Evolutionary conservation across 2,329 filamentous ascomycete genomes (phyloP).

Genomic region (Xylaria digitata): DNA sequence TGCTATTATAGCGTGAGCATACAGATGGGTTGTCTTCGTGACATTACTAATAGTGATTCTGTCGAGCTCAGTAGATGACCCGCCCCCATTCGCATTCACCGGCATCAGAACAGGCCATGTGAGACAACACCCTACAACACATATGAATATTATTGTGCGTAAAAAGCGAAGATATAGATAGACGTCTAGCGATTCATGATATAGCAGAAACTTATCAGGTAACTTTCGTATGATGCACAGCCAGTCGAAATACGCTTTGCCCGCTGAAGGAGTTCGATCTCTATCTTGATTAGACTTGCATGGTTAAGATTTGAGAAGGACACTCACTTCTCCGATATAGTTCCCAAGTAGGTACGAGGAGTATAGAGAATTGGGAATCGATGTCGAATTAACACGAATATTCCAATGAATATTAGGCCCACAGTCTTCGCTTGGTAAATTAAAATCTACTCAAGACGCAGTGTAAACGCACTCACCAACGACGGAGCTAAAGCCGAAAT

Average conservation of each 20-base stretch:
- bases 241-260: conserved; percentile 45
- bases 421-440: conserved; percentile 42
- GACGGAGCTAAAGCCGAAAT: conserved; percentile 49
- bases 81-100: conserved; percentile 84
- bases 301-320: too few relatives aligned
- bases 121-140: conserved; percentile 81
- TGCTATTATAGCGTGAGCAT: conserved; percentile 82
- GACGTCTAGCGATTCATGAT: conserved; percentile 88
- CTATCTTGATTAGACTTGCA: conserved; percentile 39
- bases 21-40: conserved; percentile 73
- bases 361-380: conserved; percentile 47
- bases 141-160: conserved; percentile 79
- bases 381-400: conserved; percentile 47
- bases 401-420: conserved; percentile 44
- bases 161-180: conserved; percentile 91
- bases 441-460: not conserved
- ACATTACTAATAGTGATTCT: conserved; percentile 67
- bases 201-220: conserved; percentile 81
- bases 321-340: conserved; percentile 47
- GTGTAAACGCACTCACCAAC: conserved; percentile 42
- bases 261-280: conserved; percentile 46
- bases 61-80: conserved; percentile 71
- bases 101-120: conserved; percentile 89
- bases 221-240: conserved; percentile 55
- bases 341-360: conserved; percentile 48